Percentiles rank a stretch among this genome's conserved stretches.
Conservation (phyloP, 768 basidiomycete genomes). For the Mycena capillaripes region DNA sequence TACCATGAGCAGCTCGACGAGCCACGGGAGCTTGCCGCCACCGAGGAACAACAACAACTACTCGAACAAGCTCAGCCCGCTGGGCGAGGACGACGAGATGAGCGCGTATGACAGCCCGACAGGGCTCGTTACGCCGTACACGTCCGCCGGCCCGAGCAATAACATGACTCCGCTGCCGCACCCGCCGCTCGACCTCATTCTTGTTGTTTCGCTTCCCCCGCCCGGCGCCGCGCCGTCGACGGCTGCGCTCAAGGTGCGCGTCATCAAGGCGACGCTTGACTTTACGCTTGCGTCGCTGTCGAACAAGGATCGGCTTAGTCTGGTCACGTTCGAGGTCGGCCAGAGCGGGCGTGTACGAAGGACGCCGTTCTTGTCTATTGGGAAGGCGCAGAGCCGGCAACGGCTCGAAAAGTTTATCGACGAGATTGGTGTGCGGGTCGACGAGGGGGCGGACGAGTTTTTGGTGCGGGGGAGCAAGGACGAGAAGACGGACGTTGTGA, state of each 20-base stretch:
- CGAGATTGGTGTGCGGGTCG: conserved; percentile 64
- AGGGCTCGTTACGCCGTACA: conserved; percentile 76
- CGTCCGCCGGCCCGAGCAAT: conserved; percentile 82
- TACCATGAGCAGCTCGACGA: conserved; percentile 81
- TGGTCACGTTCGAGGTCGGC: conserved; percentile 96
- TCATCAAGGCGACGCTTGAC: conserved; percentile 90
- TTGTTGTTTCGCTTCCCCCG: conserved; percentile 90
- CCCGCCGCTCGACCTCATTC: conserved; percentile 91
- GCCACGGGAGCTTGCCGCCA: conserved; percentile 67
- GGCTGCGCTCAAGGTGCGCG: conserved; percentile 87
- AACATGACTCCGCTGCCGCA: conserved; percentile 87
- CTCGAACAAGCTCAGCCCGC: conserved; percentile 69
- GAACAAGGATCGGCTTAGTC: conserved; percentile 83
- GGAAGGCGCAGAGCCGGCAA: conserved; percentile 75
- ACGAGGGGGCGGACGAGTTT: conserved; percentile 63
- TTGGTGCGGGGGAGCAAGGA: conserved; percentile 84
- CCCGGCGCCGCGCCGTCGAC: conserved; percentile 80
- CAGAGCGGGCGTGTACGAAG: conserved; percentile 85
- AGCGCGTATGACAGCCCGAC: conserved; percentile 70
- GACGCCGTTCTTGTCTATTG: conserved; percentile 91
- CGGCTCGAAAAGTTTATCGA: conserved; percentile 86
- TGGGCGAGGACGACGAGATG: conserved; percentile 81
- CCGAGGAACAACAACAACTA: conserved; percentile 49
- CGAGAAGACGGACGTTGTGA: conserved; percentile 97
- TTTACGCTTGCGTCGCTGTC: conserved; percentile 87